These are phyloP conservation scores for Candida glaebosa DNA, from an alignment of 805 yeast species.

Conservation along the genomic window DNA sequence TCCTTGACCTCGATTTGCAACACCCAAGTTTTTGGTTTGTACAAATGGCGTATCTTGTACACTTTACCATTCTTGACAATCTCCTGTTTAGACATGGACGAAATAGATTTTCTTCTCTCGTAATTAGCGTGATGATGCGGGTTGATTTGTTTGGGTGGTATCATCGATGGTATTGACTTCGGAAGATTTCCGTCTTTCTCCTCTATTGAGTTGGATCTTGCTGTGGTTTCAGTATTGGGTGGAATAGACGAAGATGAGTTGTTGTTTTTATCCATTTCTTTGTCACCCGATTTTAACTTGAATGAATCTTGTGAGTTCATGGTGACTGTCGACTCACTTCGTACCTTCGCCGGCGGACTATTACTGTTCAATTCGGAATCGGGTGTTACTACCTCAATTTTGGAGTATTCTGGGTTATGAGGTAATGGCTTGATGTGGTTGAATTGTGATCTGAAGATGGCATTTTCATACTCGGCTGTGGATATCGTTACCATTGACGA, in stretches of 20 bases:
- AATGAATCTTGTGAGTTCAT: neutral
- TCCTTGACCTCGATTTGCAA: conserved; percentile 74
- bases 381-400: neutral
- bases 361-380: neutral
- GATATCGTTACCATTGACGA: conserved; percentile 31
- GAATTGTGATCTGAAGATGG: conserved; percentile 36
- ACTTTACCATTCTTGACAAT: conserved; percentile 33
- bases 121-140: conserved; percentile 4
- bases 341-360: neutral
- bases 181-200: neutral
- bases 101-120: conserved; percentile 12
- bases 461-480: conserved; percentile 37
- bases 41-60: conserved; percentile 31
- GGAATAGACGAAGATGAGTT: conserved; percentile 1
- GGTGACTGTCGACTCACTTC: neutral
- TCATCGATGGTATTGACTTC: neutral
- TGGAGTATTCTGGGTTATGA: conserved; percentile 7
- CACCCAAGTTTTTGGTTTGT: conserved; percentile 49
- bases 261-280: neutral
- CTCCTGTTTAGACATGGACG: conserved; percentile 21
- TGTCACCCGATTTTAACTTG: neutral
- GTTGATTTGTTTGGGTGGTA: conserved; percentile 1
- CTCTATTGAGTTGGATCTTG: neutral
- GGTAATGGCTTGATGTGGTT: conserved; percentile 24
- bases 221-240: conserved; percentile 1